Base-by-base conservation (phyloP, 108 stramenopile species). In the Thalassiosira profunda region DNA sequence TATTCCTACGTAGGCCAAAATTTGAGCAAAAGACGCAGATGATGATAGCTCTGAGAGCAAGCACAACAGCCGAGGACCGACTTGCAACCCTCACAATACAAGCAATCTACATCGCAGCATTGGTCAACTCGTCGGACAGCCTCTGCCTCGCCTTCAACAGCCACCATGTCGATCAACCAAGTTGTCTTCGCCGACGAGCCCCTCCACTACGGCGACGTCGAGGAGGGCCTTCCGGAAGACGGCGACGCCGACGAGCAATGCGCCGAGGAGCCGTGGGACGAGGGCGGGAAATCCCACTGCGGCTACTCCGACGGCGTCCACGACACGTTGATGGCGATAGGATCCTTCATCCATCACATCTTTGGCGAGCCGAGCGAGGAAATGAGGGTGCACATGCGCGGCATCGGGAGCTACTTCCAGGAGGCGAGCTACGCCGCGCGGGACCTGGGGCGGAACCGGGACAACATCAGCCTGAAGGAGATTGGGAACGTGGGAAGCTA, bases 301-400 rank as follows among this genome's bases (percentile, higher is more conserved):
- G 86, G 86, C 15, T 87, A 84, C 62, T 35, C 36, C 23, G 81
- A 82, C 15, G 15, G 52, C 30, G 54, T 84, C 17, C 86, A 87
- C 51, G 81, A 79, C 14, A 74, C 80, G 18, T 60, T 87, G 42
- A 87, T 87, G 86, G 14, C 74, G 1, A 70, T 82, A n/a, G 86
- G 86, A 1, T 56, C 67, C 41, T 36, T 65, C 14, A 64, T 87
- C 8, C 84, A 84, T 64, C 34, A 46, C 5, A 44, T 83, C 23
- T 43, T 87, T n/a, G 86, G 86, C 14, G 84, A 84, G 35, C 86
- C 86, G 28, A 55, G 48, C 44, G 65, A 79, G 29, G 23, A 25
- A 1, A 30, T 84, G 25, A 31, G 62, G 21, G 59, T 46, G 9
- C 70, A 40, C 7, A 70, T 84, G 51, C 63, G 41, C 33, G 37